These are phyloP conservation scores for Paraphaeosphaeria minitans DNA, from an alignment of 2,329 filamentous ascomycete species.

Conservation along the genomic window DNA sequence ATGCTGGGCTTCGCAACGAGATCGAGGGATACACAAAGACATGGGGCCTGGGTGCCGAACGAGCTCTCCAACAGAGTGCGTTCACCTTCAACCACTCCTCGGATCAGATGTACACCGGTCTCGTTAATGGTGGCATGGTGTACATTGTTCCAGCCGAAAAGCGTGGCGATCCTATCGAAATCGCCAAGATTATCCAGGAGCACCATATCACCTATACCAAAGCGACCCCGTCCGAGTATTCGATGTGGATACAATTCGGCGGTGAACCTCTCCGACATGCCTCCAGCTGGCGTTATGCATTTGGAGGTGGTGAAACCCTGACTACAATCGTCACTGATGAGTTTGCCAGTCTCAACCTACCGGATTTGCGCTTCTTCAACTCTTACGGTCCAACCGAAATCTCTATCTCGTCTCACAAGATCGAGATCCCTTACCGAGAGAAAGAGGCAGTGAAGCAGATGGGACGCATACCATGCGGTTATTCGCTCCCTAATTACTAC, in stretches of 20 bases:
- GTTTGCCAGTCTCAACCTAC: neutral
- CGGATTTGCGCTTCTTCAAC: constrained; percentile 12
- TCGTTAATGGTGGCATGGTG: constrained; percentile 48
- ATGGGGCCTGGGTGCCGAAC: constrained; percentile 46
- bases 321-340: neutral
- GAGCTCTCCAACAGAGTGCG: constrained; percentile 55
- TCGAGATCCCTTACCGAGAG: neutral
- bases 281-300: constrained; percentile 37
- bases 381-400: constrained; percentile 20
- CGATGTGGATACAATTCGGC: constrained; percentile 27
- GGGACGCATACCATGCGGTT: neutral
- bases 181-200: constrained; percentile 46
- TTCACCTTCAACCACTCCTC: constrained; percentile 51
- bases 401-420: constrained; percentile 9
- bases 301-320: constrained; percentile 27
- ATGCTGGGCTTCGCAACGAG: neutral
- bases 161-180: constrained; percentile 42
- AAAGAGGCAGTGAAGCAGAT: neutral
- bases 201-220: constrained; percentile 47
- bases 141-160: constrained; percentile 37
- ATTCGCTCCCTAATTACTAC: constrained; percentile 11
- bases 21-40: constrained; percentile 30
- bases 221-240: constrained; percentile 52
- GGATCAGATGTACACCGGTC: constrained; percentile 48
- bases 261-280: constrained; percentile 19